phyloP scores from a whole-genome alignment of 257 asterid genomes.

The Solanum clarkiae region DNA sequence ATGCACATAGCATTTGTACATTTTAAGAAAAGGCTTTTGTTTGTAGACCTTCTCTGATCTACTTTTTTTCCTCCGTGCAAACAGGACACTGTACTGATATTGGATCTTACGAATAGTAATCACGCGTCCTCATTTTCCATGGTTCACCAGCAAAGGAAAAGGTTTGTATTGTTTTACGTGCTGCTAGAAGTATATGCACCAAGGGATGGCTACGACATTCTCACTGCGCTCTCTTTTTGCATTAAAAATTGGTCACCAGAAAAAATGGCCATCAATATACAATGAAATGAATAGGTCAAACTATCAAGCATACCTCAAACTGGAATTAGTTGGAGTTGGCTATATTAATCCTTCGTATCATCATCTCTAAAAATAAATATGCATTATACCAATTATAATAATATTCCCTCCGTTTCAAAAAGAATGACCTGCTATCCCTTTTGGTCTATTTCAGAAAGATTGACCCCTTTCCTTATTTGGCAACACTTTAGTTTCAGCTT shows the following conservation, averaged over 20 bases:
- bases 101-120: constrained; percentile 62
- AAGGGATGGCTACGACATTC: neutral
- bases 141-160: constrained; percentile 72
- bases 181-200: neutral
- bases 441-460: too few species aligned
- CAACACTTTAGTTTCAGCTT: too few species aligned
- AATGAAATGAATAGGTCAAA: neutral
- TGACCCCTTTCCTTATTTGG: too few species aligned
- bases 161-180: constrained; percentile 22
- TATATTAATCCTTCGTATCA: neutral
- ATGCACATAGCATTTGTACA: neutral
- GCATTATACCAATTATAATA: neutral
- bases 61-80: constrained; percentile 5
- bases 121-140: constrained; percentile 93
- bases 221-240: neutral
- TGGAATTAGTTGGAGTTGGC: neutral
- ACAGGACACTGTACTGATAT: constrained; percentile 75
- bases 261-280: neutral
- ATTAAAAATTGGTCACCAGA: neutral
- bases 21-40: neutral
- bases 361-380: neutral
- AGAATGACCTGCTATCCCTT: too few species aligned
- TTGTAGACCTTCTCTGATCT: constrained; percentile 1
- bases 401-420: too few species aligned
- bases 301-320: neutral